These are phyloP conservation scores for Porodaedalea pini DNA, from an alignment of 1,284 basidiomycete genomes.

Conservation along the genomic window DNA sequence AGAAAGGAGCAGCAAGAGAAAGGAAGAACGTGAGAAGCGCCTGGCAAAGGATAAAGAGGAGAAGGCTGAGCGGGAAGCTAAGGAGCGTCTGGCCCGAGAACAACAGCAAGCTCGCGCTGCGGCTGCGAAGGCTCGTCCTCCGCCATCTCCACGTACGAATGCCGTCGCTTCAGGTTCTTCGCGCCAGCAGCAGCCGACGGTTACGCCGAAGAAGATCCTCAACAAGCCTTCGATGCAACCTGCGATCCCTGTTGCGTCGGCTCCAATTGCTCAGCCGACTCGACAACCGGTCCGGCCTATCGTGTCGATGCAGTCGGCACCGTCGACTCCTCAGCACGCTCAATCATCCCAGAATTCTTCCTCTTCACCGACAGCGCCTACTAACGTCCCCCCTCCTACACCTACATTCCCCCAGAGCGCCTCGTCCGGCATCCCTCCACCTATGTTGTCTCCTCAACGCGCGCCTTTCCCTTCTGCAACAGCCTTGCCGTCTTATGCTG, in stretches of 20 bases:
- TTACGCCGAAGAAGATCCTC: slow-evolving; percentile 49
- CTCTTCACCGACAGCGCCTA: slow-evolving; percentile 12
- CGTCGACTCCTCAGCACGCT: slow-evolving; percentile 7
- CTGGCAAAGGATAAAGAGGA: slow-evolving; percentile 58
- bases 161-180: slow-evolving; percentile 47
- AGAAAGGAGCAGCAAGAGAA: slow-evolving; percentile 53
- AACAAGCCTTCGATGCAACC: slow-evolving; percentile 34
- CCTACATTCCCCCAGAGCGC: slow-evolving; percentile 17
- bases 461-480: slow-evolving; percentile 9
- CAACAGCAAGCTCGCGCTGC: slow-evolving; percentile 35
- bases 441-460: slow-evolving; percentile 18
- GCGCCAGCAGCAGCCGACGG: slow-evolving; percentile 40
- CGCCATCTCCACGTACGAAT: slow-evolving; percentile 46
- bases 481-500: slow-evolving; percentile 38
- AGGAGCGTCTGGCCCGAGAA: slow-evolving; percentile 44
- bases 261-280: slow-evolving; percentile 14
- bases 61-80: slow-evolving; percentile 46
- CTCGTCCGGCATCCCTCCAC: not conserved
- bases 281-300: slow-evolving; percentile 18
- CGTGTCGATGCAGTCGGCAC: slow-evolving; percentile 18
- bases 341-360: slow-evolving; percentile 15
- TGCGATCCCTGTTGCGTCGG: slow-evolving; percentile 18
- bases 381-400: slow-evolving; percentile 15
- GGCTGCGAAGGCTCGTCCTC: slow-evolving; percentile 39
- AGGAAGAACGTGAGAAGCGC: slow-evolving; percentile 56